Conservation (phyloP, 2,329 filamentous ascomycete genomes). For the Ceratocystis alfenasii region DNA sequence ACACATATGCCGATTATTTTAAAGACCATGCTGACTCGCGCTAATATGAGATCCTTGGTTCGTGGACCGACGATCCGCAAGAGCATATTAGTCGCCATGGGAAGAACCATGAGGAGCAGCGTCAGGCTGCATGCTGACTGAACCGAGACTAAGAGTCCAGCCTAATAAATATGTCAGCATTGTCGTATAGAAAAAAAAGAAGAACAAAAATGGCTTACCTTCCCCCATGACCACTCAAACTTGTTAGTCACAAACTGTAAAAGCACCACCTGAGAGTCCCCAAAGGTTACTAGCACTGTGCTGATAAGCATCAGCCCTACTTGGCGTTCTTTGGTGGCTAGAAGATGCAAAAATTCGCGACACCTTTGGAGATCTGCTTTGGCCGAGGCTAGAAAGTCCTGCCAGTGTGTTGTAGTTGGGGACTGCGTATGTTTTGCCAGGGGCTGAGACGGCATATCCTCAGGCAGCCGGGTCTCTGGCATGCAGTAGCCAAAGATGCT, state of each 20-base stretch:
- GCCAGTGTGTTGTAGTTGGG: slow-evolving; percentile 9
- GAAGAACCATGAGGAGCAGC: slow-evolving; percentile 18
- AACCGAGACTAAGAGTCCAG: slow-evolving; percentile 18
- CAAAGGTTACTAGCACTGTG: slow-evolving; percentile 19
- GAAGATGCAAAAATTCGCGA: slow-evolving; percentile 16
- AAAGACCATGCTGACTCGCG: slow-evolving; percentile 23
- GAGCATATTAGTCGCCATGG: slow-evolving; percentile 13
- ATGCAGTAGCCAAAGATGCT: slow-evolving; percentile 20
- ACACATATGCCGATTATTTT: slow-evolving; percentile 22
- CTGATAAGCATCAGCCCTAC: slow-evolving; percentile 20
- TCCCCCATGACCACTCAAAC: slow-evolving; percentile 24
- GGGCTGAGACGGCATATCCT: slow-evolving; percentile 5
- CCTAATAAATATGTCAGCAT: neutral
- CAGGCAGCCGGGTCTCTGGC: slow-evolving; percentile 21
- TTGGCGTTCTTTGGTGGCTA: slow-evolving; percentile 16
- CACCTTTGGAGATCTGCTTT: slow-evolving; percentile 12
- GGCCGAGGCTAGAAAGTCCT: slow-evolving; percentile 19
- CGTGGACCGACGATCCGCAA: slow-evolving; percentile 11
- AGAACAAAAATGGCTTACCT: slow-evolving; percentile 1
- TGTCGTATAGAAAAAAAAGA: neutral
- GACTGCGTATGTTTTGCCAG: neutral
- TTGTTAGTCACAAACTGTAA: slow-evolving; percentile 27
- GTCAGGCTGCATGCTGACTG: slow-evolving; percentile 19
- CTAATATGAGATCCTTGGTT: slow-evolving; percentile 22
- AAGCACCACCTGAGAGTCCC: slow-evolving; percentile 23